Base-by-base conservation (phyloP, 768 basidiomycete species). In the Coprinopsis strossmayeri region DNA sequence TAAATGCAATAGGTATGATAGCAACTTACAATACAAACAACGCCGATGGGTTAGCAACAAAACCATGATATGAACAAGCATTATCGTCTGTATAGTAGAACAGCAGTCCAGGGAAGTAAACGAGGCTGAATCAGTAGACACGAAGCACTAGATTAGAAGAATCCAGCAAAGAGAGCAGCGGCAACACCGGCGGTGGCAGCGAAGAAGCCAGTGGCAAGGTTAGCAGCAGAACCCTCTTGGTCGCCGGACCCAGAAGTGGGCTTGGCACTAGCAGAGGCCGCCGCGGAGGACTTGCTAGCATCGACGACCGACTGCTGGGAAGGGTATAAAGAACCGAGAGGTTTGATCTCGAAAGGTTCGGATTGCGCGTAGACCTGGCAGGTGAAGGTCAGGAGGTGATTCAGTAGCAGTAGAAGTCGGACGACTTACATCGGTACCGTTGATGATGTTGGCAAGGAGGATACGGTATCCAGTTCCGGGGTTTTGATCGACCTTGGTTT, bases 321-420 rank as follows among this genome's bases (percentile, higher is more conserved):
- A 9, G 82, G 79, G 57, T 79, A 86, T 11, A 68, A 5, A 28
- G 83, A 69, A 43, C 79, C 79, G 26, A 65, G 52, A 4, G 81
- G 59, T 60, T 81, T 78, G 62, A 89, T 72, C 60, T 79, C 76
- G 62, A 89, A 89, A 3, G 64, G 60, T 48, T 71, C 40, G 23
- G 82, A 78, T 30, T 61, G 57, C 11, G 81, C 79, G 52, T 71
- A 86, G 47, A 87, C 50, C 81, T 88, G 53, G 28, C 23, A 21
- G 26, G 28, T 28, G 26, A 45, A 32, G 37, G n/a, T 26, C 21
- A 44, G 9, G 20, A 18, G 48, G 42, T 27, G 43, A n/a, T n/a
- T n/a, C n/a, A n/a, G n/a, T n/a, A n/a, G n/a, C n/a, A n/a, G n/a
- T n/a, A n/a, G n/a, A n/a, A n/a, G n/a, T n/a, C n/a, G n/a, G 41